Evolutionary conservation across 164 flowering plant genomes (phyloP), one percentile per base, ranked within the genome.

Genomic region (Liquidambar formosana): DNA sequence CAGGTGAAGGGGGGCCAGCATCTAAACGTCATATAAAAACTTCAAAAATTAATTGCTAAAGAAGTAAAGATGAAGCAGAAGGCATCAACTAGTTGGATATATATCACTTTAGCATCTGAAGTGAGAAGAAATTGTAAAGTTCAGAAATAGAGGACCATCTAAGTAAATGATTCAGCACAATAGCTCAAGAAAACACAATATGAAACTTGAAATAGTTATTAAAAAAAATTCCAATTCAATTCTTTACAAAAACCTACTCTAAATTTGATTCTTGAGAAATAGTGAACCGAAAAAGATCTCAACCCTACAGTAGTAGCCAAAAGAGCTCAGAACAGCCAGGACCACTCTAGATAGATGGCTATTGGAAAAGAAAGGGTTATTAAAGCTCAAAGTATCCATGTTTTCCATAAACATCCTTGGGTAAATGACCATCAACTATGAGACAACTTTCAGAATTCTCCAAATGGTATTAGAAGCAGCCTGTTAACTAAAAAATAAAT

Each of bases 1-100:
- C 95, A 72, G 99, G 98, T 53, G 97, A 86, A 54, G 98, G 92
- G 6, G 99, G 98, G 0, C 98, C 97, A 71, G 98, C 98, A 89
- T 76, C 99, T 95, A 64, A 70, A 72, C 49, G 80, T 51, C n/a
- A 70, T 33, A 68, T 46, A 43, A 33, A 49, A 2, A 57, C 6
- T 16, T 51, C 44, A 57, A 49, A 28, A 54, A 10, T 78, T 65
- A 72, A 71, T 63, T 19, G 38, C 19, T 25, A 47, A 53, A 61
- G 14, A 33, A 4, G 16, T 25, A 47, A 53, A 61, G 14, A 33
- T 8, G 16, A 61, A 58, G 22, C 43, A 41, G 28, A 25, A 27
- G 45, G 33, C 22, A 62, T n/a, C 25, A 4, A 22, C 22, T 33
- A 54, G 28, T 54, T n/a, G n/a, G 58, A 54, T 11, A 0, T 6